Base-by-base conservation (phyloP, 2,329 filamentous ascomycete species). In the Aspergillus pseudoterreus region DNA sequence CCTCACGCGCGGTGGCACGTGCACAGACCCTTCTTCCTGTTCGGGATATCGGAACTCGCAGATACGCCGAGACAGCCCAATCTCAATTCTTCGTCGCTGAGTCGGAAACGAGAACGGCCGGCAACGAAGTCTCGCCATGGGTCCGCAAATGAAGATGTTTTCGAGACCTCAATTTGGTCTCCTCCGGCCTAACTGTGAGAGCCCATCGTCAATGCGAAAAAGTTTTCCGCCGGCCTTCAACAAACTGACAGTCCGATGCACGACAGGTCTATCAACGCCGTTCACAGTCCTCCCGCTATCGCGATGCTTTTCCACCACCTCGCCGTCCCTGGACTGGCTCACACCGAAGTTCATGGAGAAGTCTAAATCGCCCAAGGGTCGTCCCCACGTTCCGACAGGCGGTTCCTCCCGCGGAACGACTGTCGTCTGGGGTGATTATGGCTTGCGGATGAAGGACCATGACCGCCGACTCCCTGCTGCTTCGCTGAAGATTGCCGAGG, bases 381-480 rank as follows among this genome's bases (percentile, higher is more conserved):
- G 91, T 2, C 87, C 89, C 45, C 84, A 90, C 63, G 91, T 97
- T 45, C 83, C 89, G 21, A 99, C 92, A 0, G 94, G 94, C 56
- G 94, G 94, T 55, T 95, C 89, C 50, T 85, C 82, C 33, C 91
- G 95, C 70, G 94, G 94, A 61, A 99, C 94, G 33, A 97, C 92
- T 0, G 88, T 99, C 17, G 85, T 95, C 51, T 97, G 91, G 90
- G 94, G 94, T 50, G 92, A 97, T 71, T 99, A 92, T 69, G 94
- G 94, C 8, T 77, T 99, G 61, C 88, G 94, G 51, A 94, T 99
- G 85, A 85, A 81, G 57, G 94, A 99, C 73, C 89, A 96, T 71
- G 88, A 96, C 75, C 88, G 94, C 52, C 84, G 94, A 65, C 89
- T 99, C 69, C 90, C 87, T 60, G 89, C 94, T 21, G 78, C 84